A percentile compares a stretch with the other conserved stretches of the same genome.
phyloP scores from a whole-genome alignment of 495 filamentous ascomycete species.

The Penicillium dipodomyicola region DNA sequence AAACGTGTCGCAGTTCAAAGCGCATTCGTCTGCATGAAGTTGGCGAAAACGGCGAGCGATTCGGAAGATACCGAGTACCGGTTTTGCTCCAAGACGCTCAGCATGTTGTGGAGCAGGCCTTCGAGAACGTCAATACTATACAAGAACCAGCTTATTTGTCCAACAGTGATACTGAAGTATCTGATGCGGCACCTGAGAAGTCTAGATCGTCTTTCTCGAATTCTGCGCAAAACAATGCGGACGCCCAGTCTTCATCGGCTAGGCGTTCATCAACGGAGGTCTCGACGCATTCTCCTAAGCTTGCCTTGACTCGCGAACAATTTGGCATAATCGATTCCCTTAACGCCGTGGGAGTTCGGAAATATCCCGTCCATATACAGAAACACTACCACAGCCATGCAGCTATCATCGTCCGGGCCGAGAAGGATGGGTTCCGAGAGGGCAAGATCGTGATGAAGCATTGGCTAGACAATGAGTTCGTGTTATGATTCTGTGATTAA shows the following conservation, averaged over 20 bases:
- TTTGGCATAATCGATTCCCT: slow-evolving; percentile 78
- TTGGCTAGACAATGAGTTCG: slow-evolving; percentile 76
- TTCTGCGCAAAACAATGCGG: not conserved
- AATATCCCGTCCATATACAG: slow-evolving; percentile 85
- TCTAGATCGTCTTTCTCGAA: not conserved
- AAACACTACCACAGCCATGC: slow-evolving; percentile 78
- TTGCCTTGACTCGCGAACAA: slow-evolving; percentile 76
- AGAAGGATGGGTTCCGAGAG: slow-evolving; percentile 64
- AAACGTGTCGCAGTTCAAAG: slow-evolving; percentile 66
- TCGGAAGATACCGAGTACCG: slow-evolving; percentile 70
- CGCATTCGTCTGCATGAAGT: slow-evolving; percentile 74
- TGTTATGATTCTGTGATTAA: slow-evolving; percentile 44
- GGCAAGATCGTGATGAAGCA: slow-evolving; percentile 77
- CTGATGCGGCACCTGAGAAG: slow-evolving; percentile 10
- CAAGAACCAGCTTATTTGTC: slow-evolving; percentile 63
- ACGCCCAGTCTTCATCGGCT: not conserved
- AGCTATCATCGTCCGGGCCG: slow-evolving; percentile 77
- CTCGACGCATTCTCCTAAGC: slow-evolving; percentile 47
- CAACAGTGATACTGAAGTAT: slow-evolving; percentile 31
- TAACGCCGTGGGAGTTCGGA: slow-evolving; percentile 71
- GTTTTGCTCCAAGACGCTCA: slow-evolving; percentile 70
- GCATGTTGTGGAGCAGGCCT: slow-evolving; percentile 68
- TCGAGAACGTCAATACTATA: slow-evolving; percentile 63
- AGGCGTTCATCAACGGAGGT: slow-evolving; percentile 1
- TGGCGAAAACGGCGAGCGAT: slow-evolving; percentile 62